phyloP scores from a whole-genome alignment of 345 rosid species.

The Populus alba region DNA sequence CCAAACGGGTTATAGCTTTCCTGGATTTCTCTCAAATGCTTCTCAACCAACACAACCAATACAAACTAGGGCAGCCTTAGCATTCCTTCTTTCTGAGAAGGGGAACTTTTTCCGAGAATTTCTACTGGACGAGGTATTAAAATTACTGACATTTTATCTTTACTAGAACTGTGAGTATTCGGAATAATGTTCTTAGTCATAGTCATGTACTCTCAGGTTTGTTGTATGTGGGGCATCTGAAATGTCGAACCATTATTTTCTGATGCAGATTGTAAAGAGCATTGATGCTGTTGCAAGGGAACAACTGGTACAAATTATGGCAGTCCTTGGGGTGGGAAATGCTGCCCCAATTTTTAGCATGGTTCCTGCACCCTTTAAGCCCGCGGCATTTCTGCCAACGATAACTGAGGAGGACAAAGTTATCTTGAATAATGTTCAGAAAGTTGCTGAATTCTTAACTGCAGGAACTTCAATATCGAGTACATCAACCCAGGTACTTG shows the following conservation, averaged over 20 bases:
- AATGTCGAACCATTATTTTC: constrained; percentile 4
- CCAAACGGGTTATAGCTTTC: constrained; percentile 32
- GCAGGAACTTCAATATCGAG: constrained; percentile 59
- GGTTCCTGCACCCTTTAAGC: constrained; percentile 78
- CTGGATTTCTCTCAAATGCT: constrained; percentile 37
- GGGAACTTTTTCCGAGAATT: constrained; percentile 92
- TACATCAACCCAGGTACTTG: constrained; percentile 57
- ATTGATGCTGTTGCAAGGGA: constrained; percentile 92
- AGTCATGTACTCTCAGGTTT: not conserved
- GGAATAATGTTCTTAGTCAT: not conserved
- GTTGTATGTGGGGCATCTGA: not conserved
- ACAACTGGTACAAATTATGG: constrained; percentile 73
- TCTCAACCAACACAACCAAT: constrained; percentile 55
- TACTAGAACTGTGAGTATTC: not conserved
- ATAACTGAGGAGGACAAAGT: constrained; percentile 77
- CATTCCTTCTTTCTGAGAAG: constrained; percentile 77
- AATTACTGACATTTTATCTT: not conserved
- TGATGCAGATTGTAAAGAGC: constrained; percentile 80
- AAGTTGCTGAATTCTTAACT: constrained; percentile 69
- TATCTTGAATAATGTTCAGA: constrained; percentile 72
- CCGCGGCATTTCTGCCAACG: constrained; percentile 72
- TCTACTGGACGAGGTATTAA: constrained; percentile 89
- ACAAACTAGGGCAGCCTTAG: constrained; percentile 87
- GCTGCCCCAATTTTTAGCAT: constrained; percentile 69
- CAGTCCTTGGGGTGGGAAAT: constrained; percentile 60